Conservation (phyloP, 1,284 basidiomycete genomes). For the Rhodofomes roseus region DNA sequence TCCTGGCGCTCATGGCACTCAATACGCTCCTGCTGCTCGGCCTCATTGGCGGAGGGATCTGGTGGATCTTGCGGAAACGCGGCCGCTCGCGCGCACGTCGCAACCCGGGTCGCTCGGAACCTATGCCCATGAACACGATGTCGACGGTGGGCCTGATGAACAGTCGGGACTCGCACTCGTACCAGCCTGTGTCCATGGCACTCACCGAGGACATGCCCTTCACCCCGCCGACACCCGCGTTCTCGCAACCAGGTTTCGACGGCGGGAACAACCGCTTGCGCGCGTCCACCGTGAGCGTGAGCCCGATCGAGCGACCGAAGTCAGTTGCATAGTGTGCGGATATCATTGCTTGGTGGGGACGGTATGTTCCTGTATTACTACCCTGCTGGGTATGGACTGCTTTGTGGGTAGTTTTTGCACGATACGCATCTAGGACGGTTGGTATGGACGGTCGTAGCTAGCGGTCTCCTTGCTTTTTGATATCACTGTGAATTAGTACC, state of each 20-base stretch:
- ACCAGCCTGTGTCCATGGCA: constrained; percentile 74
- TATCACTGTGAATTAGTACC: not conserved
- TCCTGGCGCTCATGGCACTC: constrained; percentile 68
- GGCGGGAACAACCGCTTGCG: constrained; percentile 10
- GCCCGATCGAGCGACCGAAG: constrained; percentile 34
- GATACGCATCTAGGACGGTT: not conserved
- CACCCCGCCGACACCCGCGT: constrained; percentile 60
- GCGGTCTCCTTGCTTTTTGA: not conserved
- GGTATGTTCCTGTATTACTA: not conserved
- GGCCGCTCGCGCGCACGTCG: constrained; percentile 35
- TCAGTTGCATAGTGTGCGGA: constrained; percentile 38
- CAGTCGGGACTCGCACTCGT: constrained; percentile 35
- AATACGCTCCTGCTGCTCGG: constrained; percentile 64
- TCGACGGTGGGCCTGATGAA: constrained; percentile 20
- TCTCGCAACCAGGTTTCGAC: constrained; percentile 41
- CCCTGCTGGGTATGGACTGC: constrained; percentile 3
- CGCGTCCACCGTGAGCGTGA: not conserved
- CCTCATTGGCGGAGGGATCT: constrained; percentile 48
- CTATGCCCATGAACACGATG: constrained; percentile 42
- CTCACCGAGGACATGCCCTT: constrained; percentile 66
- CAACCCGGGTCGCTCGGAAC: constrained; percentile 47
- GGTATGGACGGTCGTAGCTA: constrained; percentile 1
- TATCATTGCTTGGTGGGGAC: not conserved
- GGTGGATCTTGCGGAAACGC: constrained; percentile 32
- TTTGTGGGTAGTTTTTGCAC: not conserved